These are phyloP conservation scores for Moesziomyces globuligerus DNA, from an alignment of 1,284 basidiomycete species.

Conservation along the genomic window DNA sequence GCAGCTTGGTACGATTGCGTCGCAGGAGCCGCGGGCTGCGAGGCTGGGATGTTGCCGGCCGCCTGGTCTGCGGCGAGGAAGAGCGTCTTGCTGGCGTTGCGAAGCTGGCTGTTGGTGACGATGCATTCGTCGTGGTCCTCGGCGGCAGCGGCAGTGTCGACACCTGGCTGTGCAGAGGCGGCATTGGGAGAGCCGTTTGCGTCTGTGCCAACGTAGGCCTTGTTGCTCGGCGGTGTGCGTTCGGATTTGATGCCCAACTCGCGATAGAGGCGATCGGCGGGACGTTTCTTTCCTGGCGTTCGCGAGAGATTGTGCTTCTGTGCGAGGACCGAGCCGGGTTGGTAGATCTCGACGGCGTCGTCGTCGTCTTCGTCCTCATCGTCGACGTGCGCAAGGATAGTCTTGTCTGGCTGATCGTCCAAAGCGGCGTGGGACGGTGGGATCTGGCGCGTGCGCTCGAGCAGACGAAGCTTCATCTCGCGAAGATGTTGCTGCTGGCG, in stretches of 20 bases:
- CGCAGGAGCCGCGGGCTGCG: constrained; percentile 3
- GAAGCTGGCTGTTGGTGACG: constrained; percentile 45
- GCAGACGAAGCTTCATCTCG: constrained; percentile 31
- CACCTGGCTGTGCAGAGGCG: background rate
- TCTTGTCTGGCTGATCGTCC: no score
- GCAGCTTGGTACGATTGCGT: constrained; percentile 4
- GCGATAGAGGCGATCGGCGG: constrained; percentile 34
- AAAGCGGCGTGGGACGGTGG: background rate
- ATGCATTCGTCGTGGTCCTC: constrained; percentile 26
- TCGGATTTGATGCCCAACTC: constrained; percentile 30
- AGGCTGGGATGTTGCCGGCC: constrained; percentile 30
- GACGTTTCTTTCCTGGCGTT: constrained; percentile 34
- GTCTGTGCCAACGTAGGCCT: constrained; percentile 22
- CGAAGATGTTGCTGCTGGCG: constrained; percentile 15
- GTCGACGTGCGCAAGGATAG: no score
- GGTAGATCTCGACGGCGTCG: constrained; percentile 23
- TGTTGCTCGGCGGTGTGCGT: constrained; percentile 18
- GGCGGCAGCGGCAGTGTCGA: constrained; percentile 2
- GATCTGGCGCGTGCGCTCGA: constrained; percentile 26
- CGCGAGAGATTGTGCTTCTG: constrained; percentile 33
- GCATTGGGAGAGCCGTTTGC: constrained; percentile 37
- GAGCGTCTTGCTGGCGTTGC: constrained; percentile 43
- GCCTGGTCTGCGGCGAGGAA: constrained; percentile 43
- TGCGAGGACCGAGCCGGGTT: constrained; percentile 23
- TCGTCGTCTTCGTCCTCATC: constrained; percentile 4